Base-by-base conservation (phyloP, 257 asterid genomes). In the Nicotiana knightiana region DNA sequence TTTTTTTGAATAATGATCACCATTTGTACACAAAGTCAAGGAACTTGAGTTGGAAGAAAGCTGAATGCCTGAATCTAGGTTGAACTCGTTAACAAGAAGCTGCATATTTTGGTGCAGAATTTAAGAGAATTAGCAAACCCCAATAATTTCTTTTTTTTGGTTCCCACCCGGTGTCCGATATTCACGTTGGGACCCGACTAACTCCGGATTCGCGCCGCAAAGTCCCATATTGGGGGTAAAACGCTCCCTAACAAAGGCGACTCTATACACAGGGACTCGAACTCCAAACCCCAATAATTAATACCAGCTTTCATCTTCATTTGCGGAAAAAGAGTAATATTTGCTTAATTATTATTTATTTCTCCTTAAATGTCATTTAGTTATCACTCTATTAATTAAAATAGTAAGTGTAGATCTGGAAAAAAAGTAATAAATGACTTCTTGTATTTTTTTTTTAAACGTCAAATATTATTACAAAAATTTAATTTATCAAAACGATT, bases 31-130 rank as follows among this genome's bases (percentile, higher is more conserved):
- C 9, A 70, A 5, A 28, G 39, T 64, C n/a, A 28, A 28, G 10
- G 70, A 64, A 64, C 35, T 71, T 71, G 39, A 46, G 79, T 46
- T 46, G 59, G 39, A 71, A 71, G 79, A 71, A 71, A 71, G 58
- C 15, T 48, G 61, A 71, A 46, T 46, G 61, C 37, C 57, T 43
- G 37, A 26, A 68, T 39, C 17, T 70, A 39, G 12, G 58, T 43
- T 54, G 18, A 58, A 17, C 63, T 18, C 63, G 26, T 24, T 43
- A 70, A 70, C n/a, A 70, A 43, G 77, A 70, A 70, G 59, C 77
- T 43, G 77, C 70, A 12, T 64, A 64, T 64, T 64, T 64, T 11
- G 39, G 30, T 64, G 43, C 70, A 28, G 70, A 43, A 43, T 43
- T 70, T 39, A 43, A 2, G 77, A 70, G 15, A 70, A 43, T 8